Conservation (phyloP, 345 rosid genomes). For the Lagerstroemia speciosa region DNA sequence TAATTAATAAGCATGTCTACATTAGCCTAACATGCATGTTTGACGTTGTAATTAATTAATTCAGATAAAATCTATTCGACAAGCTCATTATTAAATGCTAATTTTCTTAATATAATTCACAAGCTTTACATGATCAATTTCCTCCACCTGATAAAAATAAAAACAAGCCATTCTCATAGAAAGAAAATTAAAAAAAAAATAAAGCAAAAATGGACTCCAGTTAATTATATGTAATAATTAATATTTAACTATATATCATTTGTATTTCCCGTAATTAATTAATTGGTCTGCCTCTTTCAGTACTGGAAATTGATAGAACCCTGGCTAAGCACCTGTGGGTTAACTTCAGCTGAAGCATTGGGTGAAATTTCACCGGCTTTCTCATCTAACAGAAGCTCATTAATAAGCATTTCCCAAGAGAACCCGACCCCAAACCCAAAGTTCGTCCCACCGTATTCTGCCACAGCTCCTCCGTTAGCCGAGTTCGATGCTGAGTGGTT, state of each 20-base stretch:
- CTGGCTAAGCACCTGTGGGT: neutral
- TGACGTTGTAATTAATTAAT: neutral
- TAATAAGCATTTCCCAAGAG: slow-evolving; percentile 14
- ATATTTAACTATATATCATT: neutral
- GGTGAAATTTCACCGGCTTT: neutral
- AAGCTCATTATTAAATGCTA: neutral
- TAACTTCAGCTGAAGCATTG: neutral
- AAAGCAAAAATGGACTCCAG: neutral
- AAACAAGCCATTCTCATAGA: neutral
- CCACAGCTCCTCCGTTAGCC: neutral
- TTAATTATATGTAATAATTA: neutral
- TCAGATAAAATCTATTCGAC: neutral
- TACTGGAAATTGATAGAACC: slow-evolving; percentile 1
- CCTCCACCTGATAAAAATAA: neutral
- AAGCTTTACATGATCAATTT: neutral
- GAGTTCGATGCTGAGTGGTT: neutral
- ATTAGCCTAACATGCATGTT: neutral
- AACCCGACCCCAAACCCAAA: slow-evolving; percentile 19
- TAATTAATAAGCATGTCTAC: neutral
- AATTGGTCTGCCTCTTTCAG: neutral
- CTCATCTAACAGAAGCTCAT: slow-evolving; percentile 19
- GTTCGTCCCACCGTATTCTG: slow-evolving; percentile 6
- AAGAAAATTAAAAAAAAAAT: neutral
- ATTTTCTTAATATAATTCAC: neutral
- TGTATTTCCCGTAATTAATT: neutral